A percentile compares a stretch with the other conserved stretches of the same genome.
These are phyloP conservation scores for Syzygium aqueum DNA, from an alignment of 345 rosid genomes.

Conservation along the genomic window DNA sequence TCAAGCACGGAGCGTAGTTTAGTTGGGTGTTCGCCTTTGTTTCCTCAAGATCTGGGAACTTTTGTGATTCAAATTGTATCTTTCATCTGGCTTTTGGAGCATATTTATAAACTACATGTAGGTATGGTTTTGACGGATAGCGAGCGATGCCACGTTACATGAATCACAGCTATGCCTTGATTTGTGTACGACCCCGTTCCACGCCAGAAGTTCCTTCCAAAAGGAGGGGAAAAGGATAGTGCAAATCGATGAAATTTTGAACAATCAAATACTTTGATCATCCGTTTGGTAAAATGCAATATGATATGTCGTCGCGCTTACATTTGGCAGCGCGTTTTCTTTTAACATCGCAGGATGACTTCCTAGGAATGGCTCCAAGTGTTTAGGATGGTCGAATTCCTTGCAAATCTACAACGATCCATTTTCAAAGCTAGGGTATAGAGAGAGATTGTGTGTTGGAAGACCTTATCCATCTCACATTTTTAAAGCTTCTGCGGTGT, in stretches of 20 bases:
- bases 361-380: not conserved
- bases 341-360: not conserved
- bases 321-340: not conserved
- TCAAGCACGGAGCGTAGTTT: not conserved
- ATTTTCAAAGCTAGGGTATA: not conserved
- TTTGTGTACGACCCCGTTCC: not conserved
- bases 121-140: not conserved
- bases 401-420: not conserved
- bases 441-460: not conserved
- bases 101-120: not conserved
- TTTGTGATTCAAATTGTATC: not conserved
- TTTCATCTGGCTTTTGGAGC: not conserved
- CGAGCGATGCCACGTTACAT: not conserved
- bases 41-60: not conserved
- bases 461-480: not conserved
- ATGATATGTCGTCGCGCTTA: not conserved
- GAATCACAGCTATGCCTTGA: not conserved
- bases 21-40: not conserved
- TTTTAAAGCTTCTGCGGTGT: not conserved
- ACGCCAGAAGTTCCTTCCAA: not conserved
- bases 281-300: not conserved
- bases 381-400: not conserved
- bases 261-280: not conserved
- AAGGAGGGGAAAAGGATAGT: not conserved
- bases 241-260: not conserved